Base-by-base conservation (phyloP, 176 grass and related monocot genomes). In the Paspalum notatum region DNA sequence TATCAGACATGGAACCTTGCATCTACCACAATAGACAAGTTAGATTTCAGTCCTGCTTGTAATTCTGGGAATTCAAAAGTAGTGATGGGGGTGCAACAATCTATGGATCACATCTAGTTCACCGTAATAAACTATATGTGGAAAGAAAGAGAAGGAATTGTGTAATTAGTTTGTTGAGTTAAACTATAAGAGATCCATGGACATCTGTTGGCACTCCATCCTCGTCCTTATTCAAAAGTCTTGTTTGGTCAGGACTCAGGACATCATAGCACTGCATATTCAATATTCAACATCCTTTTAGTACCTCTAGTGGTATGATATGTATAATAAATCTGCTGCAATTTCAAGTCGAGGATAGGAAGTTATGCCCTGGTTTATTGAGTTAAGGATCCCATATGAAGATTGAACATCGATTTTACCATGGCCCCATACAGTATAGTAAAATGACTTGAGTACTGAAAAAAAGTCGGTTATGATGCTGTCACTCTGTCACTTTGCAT, bases 31-130 rank as follows among this genome's bases (percentile, higher is more conserved):
- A 15, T 71, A 27, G 15, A 16, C 45, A 74, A 67, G 27, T 54
- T 88, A 68, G 44, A 41, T 22, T 85, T 57, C 20, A 64, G 16
- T 76, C 62, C 56, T 71, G 55, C 62, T 80, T 81, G 20, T 60
- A 56, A 8, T 80, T 85, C 12, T 55, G 41, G 12, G 62, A 3
- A 81, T 83, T 68, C 16, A n/a, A 22, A 76, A 65, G 53, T 76
- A 32, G 32, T 3, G 32, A 32, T 32, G 32, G 32, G 32, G 32
- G 32, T 32, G 32, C n/a, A n/a, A n/a, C n/a, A n/a, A n/a, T n/a
- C n/a, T n/a, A n/a, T n/a, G n/a, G n/a, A n/a, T n/a, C n/a, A n/a
- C n/a, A n/a, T n/a, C n/a, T n/a, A n/a, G n/a, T n/a, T n/a, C n/a
- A n/a, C n/a, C n/a, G n/a, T n/a, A n/a, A n/a, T n/a, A n/a, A n/a